phyloP scores from a whole-genome alignment of 2,329 filamentous ascomycete species.

The Beauveria brongniartii region DNA sequence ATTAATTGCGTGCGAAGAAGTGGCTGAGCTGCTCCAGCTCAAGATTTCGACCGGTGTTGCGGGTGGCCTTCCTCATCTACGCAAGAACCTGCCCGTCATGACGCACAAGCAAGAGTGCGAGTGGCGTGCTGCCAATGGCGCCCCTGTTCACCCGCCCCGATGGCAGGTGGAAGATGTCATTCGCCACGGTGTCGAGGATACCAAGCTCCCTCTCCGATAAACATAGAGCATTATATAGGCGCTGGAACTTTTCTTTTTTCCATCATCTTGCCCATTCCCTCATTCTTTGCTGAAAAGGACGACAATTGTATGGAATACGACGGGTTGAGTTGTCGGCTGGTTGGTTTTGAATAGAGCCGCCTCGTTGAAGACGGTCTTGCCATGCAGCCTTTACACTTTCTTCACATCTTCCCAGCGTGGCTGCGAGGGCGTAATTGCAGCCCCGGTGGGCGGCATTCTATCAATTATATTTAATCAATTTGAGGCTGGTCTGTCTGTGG shows the following conservation, averaged over 20 bases:
- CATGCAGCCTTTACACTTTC: neutral
- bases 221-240: slow-evolving; percentile 11
- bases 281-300: neutral
- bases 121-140: slow-evolving; percentile 51
- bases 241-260: neutral
- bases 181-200: slow-evolving; percentile 63
- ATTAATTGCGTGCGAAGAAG: slow-evolving; percentile 81
- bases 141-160: slow-evolving; percentile 67
- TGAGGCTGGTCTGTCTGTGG: neutral
- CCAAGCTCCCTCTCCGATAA: slow-evolving; percentile 63
- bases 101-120: slow-evolving; percentile 58
- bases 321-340: neutral
- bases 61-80: slow-evolving; percentile 71
- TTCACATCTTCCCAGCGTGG: neutral
- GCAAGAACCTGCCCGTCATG: slow-evolving; percentile 55
- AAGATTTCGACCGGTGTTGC: slow-evolving; percentile 97
- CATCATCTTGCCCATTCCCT: neutral
- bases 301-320: neutral
- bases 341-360: slow-evolving; percentile 10
- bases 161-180: slow-evolving; percentile 84
- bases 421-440: neutral
- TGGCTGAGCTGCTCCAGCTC: slow-evolving; percentile 84
- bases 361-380: neutral
- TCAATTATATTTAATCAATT: slow-evolving; percentile 6
- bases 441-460: neutral